phyloP scores from a whole-genome alignment of 2,329 filamentous ascomycete genomes.

The Rosellinia necatrix region DNA sequence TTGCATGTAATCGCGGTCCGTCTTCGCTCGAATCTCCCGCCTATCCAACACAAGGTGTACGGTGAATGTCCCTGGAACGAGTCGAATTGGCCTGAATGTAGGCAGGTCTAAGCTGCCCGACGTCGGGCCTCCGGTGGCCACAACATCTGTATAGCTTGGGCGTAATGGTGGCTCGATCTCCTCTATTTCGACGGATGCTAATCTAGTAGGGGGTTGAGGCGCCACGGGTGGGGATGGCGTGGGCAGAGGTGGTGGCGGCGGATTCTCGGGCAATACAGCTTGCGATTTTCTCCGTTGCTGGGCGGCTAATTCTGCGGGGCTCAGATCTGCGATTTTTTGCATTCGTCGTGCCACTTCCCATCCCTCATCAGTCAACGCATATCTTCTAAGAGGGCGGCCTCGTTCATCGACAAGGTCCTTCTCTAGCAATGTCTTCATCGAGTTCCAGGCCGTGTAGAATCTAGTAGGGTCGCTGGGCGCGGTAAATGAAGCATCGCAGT shows the following conservation, averaged over 20 bases:
- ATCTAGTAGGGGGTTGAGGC: conserved; percentile 20
- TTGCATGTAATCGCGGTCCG: conserved; percentile 77
- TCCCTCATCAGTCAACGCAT: conserved; percentile 75
- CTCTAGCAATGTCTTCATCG: conserved; percentile 74
- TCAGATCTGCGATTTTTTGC: conserved; percentile 49
- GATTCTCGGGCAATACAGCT: conserved; percentile 21
- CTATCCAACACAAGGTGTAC: conserved; percentile 75
- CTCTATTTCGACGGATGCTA: conserved; percentile 33
- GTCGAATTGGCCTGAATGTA: conserved; percentile 60
- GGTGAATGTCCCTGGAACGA: conserved; percentile 70
- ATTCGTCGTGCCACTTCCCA: conserved; percentile 75
- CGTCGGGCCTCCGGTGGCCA: conserved; percentile 44
- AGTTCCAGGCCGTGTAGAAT: conserved; percentile 81
- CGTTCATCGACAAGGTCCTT: conserved; percentile 77
- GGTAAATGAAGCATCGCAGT: conserved; percentile 75
- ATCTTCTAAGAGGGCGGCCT: conserved; percentile 69
- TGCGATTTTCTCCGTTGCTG: conserved; percentile 21
- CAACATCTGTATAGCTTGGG: conserved; percentile 45
- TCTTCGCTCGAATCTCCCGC: conserved; percentile 74
- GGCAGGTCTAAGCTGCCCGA: conserved; percentile 45
- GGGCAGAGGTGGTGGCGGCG: no score
- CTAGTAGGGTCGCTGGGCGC: conserved; percentile 68
- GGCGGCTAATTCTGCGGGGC: conserved; percentile 22
- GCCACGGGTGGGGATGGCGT: conserved; percentile 17
- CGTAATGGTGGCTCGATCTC: conserved; percentile 23